Conservation (phyloP, 306 rosid genomes). For the Citrullus colocynthis region DNA sequence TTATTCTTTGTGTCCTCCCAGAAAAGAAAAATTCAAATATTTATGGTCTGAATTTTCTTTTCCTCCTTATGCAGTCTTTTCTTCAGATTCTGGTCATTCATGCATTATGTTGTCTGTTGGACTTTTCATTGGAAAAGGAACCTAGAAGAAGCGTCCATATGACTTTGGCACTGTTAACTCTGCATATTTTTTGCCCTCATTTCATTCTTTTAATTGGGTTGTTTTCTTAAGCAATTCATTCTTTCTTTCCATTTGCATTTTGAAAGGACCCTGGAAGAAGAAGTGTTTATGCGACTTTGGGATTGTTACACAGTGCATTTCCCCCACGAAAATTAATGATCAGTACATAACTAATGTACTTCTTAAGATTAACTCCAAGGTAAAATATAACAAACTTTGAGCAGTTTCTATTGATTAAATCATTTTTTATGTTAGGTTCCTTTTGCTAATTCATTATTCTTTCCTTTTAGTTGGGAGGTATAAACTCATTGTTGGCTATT, state of each 20-base stretch:
- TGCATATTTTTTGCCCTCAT: not conserved
- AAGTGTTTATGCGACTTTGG: slow-evolving; percentile 69
- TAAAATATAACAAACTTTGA: slow-evolving; percentile 14
- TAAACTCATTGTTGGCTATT: slow-evolving; percentile 70
- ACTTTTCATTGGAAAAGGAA: not conserved
- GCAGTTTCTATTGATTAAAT: not conserved
- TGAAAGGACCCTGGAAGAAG: slow-evolving; percentile 86
- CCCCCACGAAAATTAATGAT: slow-evolving; percentile 69
- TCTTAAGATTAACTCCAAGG: slow-evolving; percentile 90
- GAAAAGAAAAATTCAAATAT: slow-evolving; percentile 66
- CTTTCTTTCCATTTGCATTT: not conserved
- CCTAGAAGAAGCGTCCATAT: not conserved
- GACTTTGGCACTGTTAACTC: not conserved
- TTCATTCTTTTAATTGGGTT: not conserved
- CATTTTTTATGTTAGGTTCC: slow-evolving; percentile 1
- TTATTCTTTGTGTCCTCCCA: slow-evolving; percentile 81
- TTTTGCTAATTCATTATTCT: slow-evolving; percentile 6
- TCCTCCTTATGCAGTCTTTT: not conserved
- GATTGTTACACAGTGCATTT: slow-evolving; percentile 65
- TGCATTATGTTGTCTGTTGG: not conserved
- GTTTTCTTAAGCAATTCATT: not conserved
- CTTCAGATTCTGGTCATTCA: not conserved
- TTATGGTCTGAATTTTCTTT: slow-evolving; percentile 39
- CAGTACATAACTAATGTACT: slow-evolving; percentile 78
- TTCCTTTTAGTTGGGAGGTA: slow-evolving; percentile 67